Conservation (phyloP, 2,329 filamentous ascomycete species). For the Calonectria pteridis region DNA sequence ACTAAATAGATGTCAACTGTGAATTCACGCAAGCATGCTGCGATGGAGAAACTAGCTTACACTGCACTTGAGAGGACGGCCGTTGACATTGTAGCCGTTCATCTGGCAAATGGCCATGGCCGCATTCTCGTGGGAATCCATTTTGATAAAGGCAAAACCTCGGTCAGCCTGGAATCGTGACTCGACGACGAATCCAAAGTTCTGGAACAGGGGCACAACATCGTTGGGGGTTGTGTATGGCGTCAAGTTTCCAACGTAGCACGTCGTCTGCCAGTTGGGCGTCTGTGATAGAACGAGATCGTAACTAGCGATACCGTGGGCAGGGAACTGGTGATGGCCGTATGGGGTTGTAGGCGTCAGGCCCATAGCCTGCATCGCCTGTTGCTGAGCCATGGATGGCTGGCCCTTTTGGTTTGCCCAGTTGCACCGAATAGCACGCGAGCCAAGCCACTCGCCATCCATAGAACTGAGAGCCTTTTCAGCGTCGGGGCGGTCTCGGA, state of each 20-base stretch:
- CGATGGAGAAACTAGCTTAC: conserved; percentile 70
- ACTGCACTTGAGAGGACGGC: conserved; percentile 96
- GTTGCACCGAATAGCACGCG: conserved; percentile 98
- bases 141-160: conserved; percentile 98
- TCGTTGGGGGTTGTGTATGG: conserved; percentile 98
- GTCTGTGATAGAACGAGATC: conserved; percentile 97
- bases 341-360: conserved; percentile 98
- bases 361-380: conserved; percentile 96
- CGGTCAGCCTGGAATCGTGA: conserved; percentile 98
- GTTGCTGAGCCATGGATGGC: conserved; percentile 97
- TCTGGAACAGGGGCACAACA: conserved; percentile 97
- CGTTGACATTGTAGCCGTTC: conserved; percentile 98
- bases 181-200: conserved; percentile 97
- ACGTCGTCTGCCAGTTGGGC: conserved; percentile 97
- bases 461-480: conserved; percentile 97
- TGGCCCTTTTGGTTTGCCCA: conserved; percentile 99
- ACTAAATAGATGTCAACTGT: conserved; percentile 67
- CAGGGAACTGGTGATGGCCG: conserved; percentile 97
- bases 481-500: conserved; percentile 91
- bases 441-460: conserved; percentile 99
- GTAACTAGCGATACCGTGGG: conserved; percentile 95
- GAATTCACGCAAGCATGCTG: conserved; percentile 13
- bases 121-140: conserved; percentile 98
- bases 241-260: conserved; percentile 97
- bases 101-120: conserved; percentile 98